Evolutionary conservation across 2,329 filamentous ascomycete species (phyloP).

Genomic region (Aspergillus glaucus): DNA sequence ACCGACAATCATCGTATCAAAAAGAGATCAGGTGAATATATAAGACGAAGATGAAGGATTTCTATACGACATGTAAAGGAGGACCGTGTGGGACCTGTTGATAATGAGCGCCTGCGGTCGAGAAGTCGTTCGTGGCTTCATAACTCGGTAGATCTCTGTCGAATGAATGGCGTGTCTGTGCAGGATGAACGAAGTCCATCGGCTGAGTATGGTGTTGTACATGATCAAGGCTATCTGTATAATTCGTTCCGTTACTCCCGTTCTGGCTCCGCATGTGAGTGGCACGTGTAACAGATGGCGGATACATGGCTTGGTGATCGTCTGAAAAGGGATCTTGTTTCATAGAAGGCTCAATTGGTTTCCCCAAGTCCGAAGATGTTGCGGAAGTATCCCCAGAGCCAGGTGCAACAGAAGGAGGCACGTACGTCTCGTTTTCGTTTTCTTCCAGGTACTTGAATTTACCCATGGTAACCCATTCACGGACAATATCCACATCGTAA

Average conservation of each 20-base stretch:
- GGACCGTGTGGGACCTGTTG: conserved; percentile 27
- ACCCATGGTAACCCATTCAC: conserved; percentile 80
- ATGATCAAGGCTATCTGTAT: conserved; percentile 53
- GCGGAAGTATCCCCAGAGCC: conserved; percentile 35
- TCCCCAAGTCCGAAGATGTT: conserved; percentile 33
- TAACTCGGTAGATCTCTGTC: conserved; percentile 78
- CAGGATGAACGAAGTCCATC: conserved; percentile 56
- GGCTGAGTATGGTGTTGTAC: conserved; percentile 52
- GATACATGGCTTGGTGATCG: conserved; percentile 87
- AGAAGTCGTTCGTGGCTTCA: conserved; percentile 82
- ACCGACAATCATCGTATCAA: conserved; percentile 21
- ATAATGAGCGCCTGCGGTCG: conserved; percentile 30
- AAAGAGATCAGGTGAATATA: conserved; percentile 21
- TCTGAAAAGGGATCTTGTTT: conserved; percentile 65
- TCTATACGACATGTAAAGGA: conserved; percentile 24
- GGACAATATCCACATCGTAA: conserved; percentile 88
- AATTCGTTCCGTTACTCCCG: conserved; percentile 89
- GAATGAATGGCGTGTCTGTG: conserved; percentile 79
- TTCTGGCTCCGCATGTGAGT: conserved; percentile 75
- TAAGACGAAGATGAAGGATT: conserved; percentile 15
- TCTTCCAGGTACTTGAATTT: conserved; percentile 69
- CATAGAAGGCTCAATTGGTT: conserved; percentile 53
- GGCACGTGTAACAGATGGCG: conserved; percentile 75
- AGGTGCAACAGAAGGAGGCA: conserved; percentile 42
- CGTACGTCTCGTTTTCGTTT: conserved; percentile 46